A percentile compares a stretch with the other conserved stretches of the same genome.
phyloP scores from a whole-genome alignment of 768 basidiomycete genomes.

The Phanerochaete sordida region DNA sequence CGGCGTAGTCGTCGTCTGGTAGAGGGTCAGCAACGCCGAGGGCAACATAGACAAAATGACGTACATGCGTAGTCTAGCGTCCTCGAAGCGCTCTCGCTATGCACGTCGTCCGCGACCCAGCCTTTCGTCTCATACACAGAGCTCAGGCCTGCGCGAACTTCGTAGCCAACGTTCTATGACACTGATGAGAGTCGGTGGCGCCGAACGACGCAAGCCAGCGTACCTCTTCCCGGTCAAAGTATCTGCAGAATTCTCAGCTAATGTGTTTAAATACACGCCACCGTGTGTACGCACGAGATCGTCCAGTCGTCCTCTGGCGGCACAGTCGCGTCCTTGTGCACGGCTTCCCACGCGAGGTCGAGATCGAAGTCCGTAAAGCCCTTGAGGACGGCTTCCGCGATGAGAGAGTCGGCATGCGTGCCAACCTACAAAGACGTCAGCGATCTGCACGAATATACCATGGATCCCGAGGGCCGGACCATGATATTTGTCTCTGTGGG shows the following conservation, averaged over 20 bases:
- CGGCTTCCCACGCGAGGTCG: constrained; percentile 66
- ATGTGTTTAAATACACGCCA: no score
- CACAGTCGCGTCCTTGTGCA: constrained; percentile 66
- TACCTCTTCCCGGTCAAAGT: constrained; percentile 72
- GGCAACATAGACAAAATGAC: constrained; percentile 14
- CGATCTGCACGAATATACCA: background rate
- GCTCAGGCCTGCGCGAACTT: constrained; percentile 75
- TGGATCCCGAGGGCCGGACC: constrained; percentile 40
- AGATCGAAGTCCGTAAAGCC: constrained; percentile 59
- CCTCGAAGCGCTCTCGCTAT: constrained; percentile 75
- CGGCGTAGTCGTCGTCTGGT: constrained; percentile 75
- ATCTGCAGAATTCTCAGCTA: no score
- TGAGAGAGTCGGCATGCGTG: constrained; percentile 75
- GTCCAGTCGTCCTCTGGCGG: constrained; percentile 54
- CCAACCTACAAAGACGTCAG: constrained; percentile 46
- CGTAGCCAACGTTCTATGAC: constrained; percentile 64
- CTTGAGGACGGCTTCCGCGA: constrained; percentile 69
- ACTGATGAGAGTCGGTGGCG: background rate
- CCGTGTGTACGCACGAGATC: constrained; percentile 38
- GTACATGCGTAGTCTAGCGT: constrained; percentile 78
- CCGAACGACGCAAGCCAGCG: constrained; percentile 1
- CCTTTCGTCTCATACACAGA: constrained; percentile 65
- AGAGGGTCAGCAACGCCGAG: background rate
- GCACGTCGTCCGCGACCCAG: constrained; percentile 77
- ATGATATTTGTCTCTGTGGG: constrained; percentile 75